Evolutionary conservation across 768 basidiomycete species (phyloP).

Genomic region (Austroboletus festivus): DNA sequence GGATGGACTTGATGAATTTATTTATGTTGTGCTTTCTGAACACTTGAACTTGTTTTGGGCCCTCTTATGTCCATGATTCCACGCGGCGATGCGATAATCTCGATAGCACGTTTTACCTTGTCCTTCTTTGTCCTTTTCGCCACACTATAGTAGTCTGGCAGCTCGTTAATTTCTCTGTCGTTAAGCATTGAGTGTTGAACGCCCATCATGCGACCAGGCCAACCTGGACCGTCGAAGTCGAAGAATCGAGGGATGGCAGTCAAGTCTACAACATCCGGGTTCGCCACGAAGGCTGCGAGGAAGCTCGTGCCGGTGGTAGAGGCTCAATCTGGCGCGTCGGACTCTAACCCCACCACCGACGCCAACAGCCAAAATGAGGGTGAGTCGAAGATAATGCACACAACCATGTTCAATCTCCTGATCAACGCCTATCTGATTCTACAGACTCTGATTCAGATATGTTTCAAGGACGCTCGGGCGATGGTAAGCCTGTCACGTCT

Average conservation of each 20-base stretch:
- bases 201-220: slow-evolving; percentile 12
- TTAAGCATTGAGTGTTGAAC: too few relatives aligned
- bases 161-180: slow-evolving; percentile 8
- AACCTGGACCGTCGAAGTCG: background rate
- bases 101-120: too few relatives aligned
- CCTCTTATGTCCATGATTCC: too few relatives aligned
- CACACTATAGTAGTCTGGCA: background rate
- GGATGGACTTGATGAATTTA: too few relatives aligned
- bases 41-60: too few relatives aligned
- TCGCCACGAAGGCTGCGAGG: slow-evolving; percentile 16
- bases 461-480: background rate
- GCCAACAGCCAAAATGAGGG: slow-evolving; percentile 6
- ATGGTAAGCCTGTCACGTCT: too few relatives aligned
- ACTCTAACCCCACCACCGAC: background rate
- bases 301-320: slow-evolving; percentile 2
- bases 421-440: background rate
- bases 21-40: too few relatives aligned
- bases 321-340: slow-evolving; percentile 8
- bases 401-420: background rate
- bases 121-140: too few relatives aligned
- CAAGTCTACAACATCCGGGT: slow-evolving; percentile 1
- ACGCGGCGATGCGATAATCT: too few relatives aligned
- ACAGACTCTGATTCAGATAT: slow-evolving; percentile 19
- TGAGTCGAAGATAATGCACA: slow-evolving; percentile 4
- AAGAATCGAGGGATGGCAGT: background rate